A percentile compares a stretch with the other conserved stretches of the same genome.
Conservation (phyloP, 1,284 basidiomycete genomes). For the Stygiomarasmius scandens region DNA sequence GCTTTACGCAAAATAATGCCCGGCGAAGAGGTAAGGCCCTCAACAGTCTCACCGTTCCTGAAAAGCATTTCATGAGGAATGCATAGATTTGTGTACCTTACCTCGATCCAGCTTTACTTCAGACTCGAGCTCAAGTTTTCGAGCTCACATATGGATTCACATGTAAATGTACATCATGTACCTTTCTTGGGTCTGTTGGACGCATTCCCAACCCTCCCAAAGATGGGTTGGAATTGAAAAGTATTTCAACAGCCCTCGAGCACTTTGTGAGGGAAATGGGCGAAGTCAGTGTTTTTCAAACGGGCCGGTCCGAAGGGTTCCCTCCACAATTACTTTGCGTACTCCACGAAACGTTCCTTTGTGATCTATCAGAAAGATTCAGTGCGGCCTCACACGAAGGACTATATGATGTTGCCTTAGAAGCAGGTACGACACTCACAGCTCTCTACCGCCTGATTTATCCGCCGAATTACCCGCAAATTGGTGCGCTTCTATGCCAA, state of each 20-base stretch:
- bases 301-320: conserved; percentile 32
- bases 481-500: conserved; percentile 48
- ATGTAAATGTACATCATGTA: conserved; percentile 63
- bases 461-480: conserved; percentile 73
- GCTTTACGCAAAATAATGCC: conserved; percentile 55
- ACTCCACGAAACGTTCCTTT: conserved; percentile 61
- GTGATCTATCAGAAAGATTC: conserved; percentile 62
- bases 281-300: conserved; percentile 12
- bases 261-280: conserved; percentile 38
- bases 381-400: conserved; percentile 68
- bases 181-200: conserved; percentile 37
- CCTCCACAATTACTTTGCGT: conserved; percentile 43
- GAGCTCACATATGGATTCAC: conserved; percentile 66
- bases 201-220: conserved; percentile 40
- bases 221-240: conserved; percentile 27
- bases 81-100: conserved; percentile 71
- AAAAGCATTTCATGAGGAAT: neutral
- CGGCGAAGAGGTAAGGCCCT: conserved; percentile 60
- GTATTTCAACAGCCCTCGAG: conserved; percentile 39
- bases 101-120: conserved; percentile 70
- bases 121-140: conserved; percentile 61
- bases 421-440: conserved; percentile 56
- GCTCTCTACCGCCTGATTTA: conserved; percentile 70
- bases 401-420: conserved; percentile 52
- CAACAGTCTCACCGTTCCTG: conserved; percentile 1